A percentile compares a stretch with the other conserved stretches of the same genome.
These are phyloP conservation scores for Apophysomyces elegans DNA, from an alignment of 371 early-diverging fungal species.

Conservation along the genomic window DNA sequence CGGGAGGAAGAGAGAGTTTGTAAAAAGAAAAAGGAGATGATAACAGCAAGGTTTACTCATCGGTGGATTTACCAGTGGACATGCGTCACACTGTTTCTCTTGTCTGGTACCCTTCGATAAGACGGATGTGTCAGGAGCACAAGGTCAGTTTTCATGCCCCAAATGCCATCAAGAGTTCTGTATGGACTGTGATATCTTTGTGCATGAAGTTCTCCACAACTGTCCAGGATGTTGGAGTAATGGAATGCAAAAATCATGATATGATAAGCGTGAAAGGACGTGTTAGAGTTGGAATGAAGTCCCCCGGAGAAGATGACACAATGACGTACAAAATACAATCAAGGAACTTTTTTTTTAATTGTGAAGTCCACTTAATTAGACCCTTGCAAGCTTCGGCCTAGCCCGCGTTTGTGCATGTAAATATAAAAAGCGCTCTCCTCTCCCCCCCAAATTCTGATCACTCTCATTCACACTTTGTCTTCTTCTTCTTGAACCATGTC, in stretches of 20 bases:
- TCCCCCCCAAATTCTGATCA: background rate
- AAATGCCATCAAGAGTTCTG: conserved; percentile 85
- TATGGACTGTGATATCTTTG: conserved; percentile 91
- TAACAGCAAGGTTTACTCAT: background rate
- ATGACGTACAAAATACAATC: background rate
- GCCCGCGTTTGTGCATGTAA: conserved; percentile 10
- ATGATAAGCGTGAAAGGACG: background rate
- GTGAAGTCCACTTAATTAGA: background rate
- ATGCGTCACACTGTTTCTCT: conserved; percentile 45
- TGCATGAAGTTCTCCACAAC: conserved; percentile 93
- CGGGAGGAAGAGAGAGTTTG: too few species aligned
- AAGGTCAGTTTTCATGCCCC: conserved; percentile 76
- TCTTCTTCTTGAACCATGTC: conserved; percentile 10
- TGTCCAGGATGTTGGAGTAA: conserved; percentile 85
- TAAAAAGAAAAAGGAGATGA: background rate
- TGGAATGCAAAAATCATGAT: conserved; percentile 17
- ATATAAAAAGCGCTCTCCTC: conserved; percentile 4
- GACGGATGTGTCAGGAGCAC: conserved; percentile 28
- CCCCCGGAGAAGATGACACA: background rate
- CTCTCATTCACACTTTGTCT: background rate
- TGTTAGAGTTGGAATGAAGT: conserved; percentile 4
- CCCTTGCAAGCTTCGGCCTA: conserved; percentile 1
- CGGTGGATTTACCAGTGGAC: conserved; percentile 21
- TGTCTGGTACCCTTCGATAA: conserved; percentile 48
- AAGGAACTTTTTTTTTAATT: background rate